Base-by-base conservation (phyloP, 768 basidiomycete species). In the Coprinopsis marcescibilis region DNA sequence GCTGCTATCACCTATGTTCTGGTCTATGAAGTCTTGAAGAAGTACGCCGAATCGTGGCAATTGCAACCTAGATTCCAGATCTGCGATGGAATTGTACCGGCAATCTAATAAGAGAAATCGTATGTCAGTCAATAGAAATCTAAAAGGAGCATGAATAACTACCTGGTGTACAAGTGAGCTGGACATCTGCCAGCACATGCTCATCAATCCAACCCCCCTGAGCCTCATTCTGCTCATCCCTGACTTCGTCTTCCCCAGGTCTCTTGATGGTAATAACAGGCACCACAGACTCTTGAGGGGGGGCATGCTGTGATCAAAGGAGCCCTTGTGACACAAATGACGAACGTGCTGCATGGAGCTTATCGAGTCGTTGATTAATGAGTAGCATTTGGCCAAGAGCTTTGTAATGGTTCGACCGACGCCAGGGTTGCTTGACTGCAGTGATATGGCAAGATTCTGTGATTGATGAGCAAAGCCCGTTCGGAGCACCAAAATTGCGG, bases 311-410 rank as follows among this genome's bases (percentile, higher is more conserved):
- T 8, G 34, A 37, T 15, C 1, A 26, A 2, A 46, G 14, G 57
- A 63, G 56, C 3, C 53, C 51, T 14, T 51, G 49, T 2, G 39
- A 38, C 2, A 14, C 29, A 26, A 57, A 59, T 23, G 56, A 38
- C 2, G 40, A 45, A 3, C 49, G 51, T 2, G 54, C 49, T 5
- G 58, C 60, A 1, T 51, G 50, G 0, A 70, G 50, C 45, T 68
- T 66, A 46, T 65, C 61, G 0, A 61, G 45, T n/a, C 54, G 39
- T n/a, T 58, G 58, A 43, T 63, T 67, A 1, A 60, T 65, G 5
- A 59, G 37, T 7, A 71, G 55, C 65, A 70, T 71, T 38, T 70
- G 66, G 0, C 53, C 55, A 2, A 71, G 52, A 1, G 67, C 58
- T 14, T 68, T 48, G 39, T 57, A 55, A 0, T 46, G 53, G 46